Evolutionary conservation across 1,139 yeast species (phyloP), one percentile per base, ranked within the genome.

Genomic region (Yueomyces sp.): DNA sequence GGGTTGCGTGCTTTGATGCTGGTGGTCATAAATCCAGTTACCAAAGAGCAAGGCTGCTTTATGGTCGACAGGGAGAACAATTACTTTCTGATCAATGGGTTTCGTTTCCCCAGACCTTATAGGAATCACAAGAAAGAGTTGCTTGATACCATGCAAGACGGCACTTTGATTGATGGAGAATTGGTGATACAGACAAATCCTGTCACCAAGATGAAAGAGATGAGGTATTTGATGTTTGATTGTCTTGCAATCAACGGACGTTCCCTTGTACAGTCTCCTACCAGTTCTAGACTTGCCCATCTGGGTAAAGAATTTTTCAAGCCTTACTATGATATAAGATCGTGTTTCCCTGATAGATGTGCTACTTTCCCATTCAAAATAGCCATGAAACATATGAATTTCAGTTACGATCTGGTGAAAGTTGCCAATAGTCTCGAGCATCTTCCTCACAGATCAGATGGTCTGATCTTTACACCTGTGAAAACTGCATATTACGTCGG

Each of bases 91-190:
- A 73, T 91, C 12, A 89, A 86, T 36, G 78, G 83, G 43, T 76
- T 91, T 52, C 95, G 87, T 61, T 86, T 91, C 62, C 97, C 97
- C 0, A 59, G 68, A 27, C 65, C 70, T 28, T 76, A 73, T 36
- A 74, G 73, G 19, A 74, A 76, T 40, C 70, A 73, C 37, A 70
- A 68, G 44, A 59, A 57, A 41, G 63, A 59, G 37, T 41, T 60
- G 11, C 45, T 60, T 25, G 64, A 60, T 36, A 68, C 78, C 1
- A 79, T 74, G 49, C 96, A 87, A 53, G 83, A 81, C 50, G 96
- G 95, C 1, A 83, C 96, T 0, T 67, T 93, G 12, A 70, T 93
- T 12, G 99, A 93, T 59, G 98, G 98, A 3, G 99, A 93, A 63
- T 70, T 93, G 46, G 84, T 81, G 1, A 65, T 76, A 43, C 76